Conservation (phyloP, 345 rosid species). For the Syzygium aromaticum region DNA sequence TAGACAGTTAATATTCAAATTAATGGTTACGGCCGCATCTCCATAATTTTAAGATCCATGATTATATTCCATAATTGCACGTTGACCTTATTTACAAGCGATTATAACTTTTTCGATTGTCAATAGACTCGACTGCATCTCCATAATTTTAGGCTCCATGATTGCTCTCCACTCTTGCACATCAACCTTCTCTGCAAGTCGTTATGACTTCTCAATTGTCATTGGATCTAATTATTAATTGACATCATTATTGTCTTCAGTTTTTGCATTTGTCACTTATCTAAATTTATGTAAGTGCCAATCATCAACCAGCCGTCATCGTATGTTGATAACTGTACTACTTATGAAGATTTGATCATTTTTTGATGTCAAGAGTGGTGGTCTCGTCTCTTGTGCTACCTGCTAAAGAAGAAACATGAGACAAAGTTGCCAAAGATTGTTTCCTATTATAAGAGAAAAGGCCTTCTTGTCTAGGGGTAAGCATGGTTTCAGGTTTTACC, state of each 20-base stretch:
- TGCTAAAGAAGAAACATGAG: not conserved
- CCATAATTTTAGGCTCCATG: not conserved
- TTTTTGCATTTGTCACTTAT: rapidly evolving
- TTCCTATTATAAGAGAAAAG: not conserved
- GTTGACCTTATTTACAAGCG: not conserved
- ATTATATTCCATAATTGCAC: not conserved
- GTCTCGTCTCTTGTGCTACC: not conserved
- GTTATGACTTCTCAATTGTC: not conserved
- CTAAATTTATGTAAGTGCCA: not conserved
- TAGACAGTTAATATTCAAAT: not conserved
- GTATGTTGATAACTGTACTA: not conserved
- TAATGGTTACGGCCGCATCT: rapidly evolving
- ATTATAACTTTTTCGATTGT: not conserved
- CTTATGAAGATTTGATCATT: not conserved
- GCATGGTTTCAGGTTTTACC: no score
- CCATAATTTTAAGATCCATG: not conserved
- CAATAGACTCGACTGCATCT: not conserved
- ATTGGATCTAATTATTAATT: not conserved
- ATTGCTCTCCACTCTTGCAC: not conserved
- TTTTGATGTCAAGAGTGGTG: rapidly evolving
- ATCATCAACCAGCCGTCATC: rapidly evolving
- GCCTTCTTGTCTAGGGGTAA: not conserved
- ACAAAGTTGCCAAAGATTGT: not conserved
- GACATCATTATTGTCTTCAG: not conserved
- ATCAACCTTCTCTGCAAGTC: not conserved